Evolutionary conservation across 2,329 filamentous ascomycete species (phyloP), one percentile per base, ranked within the genome.

Genomic region (Ophiostoma sp.): DNA sequence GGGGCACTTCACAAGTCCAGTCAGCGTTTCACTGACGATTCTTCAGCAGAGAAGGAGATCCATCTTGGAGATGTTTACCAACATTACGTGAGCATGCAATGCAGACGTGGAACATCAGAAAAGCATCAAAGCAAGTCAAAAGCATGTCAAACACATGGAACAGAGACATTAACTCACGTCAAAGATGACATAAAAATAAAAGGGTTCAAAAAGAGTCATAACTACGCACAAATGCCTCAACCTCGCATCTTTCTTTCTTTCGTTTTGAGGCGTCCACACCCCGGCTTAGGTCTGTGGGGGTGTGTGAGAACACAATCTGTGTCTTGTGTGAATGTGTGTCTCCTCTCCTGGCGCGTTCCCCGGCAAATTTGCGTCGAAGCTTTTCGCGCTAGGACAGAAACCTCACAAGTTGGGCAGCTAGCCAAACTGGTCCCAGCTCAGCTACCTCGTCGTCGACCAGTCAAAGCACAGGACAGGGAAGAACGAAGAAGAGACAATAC

Each of bases 211-310:
- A 3, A 55, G 6, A 19, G 4, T 17, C 33, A 17, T 17, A 42
- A n/a, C 42, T 3, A 45, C 31, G 15, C 33, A 63, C 36, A 63
- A 71, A 71, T 71, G 39, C 69, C 69, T 59, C 69, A 70, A 36
- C 1, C 19, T 15, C 15, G 3, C 7, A 12, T 19, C 12, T 66
- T 50, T 36, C 19, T 28, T 39, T 8, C 31, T 42, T 48, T 50
- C 19, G 6, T 19, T 22, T 48, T 25, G 50, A n/a, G 22, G n/a
- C 8, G 8, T 52, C n/a, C 50, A 55, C n/a, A 55, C n/a, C 25
- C 57, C 25, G 15, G 31, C 12, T 4, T 19, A 12, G 6, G 19
- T 22, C 9, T 66, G 61, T 15, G 42, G 64, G 22, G 50, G 50
- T 48, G 42, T 48, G 64, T 33, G 64, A 69, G 45, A 69, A 36